Evolutionary conservation across 805 yeast genomes (phyloP).

Genomic region (Starmerella bombi): DNA sequence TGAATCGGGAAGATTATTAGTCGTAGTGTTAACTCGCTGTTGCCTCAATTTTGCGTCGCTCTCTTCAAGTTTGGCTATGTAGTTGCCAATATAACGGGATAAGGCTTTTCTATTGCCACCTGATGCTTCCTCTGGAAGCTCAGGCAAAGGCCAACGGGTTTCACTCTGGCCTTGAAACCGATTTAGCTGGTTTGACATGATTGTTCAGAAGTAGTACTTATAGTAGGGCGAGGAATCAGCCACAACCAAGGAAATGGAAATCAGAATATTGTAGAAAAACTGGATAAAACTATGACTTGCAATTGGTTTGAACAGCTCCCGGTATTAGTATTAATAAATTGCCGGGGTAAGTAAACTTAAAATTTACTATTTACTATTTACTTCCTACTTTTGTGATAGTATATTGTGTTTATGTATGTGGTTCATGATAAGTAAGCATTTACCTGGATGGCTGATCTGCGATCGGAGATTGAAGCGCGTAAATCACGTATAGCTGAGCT

Average conservation of each 20-base stretch:
- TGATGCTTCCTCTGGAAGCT: slow-evolving; percentile 1
- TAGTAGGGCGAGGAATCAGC: neutral
- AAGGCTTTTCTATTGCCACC: slow-evolving; percentile 16
- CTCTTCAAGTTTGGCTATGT: slow-evolving; percentile 9
- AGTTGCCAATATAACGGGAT: slow-evolving; percentile 13
- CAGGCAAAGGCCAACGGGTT: slow-evolving; percentile 16
- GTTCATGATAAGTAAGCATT: neutral
- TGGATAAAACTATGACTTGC: too few species aligned
- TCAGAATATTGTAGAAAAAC: too few species aligned
- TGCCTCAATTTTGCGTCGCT: slow-evolving; percentile 4
- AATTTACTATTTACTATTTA: too few species aligned
- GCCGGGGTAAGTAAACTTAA: too few species aligned
- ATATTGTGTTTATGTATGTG: too few species aligned
- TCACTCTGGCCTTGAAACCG: slow-evolving; percentile 14
- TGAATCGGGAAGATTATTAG: neutral
- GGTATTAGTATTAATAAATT: too few species aligned
- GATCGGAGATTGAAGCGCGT: slow-evolving; percentile 41
- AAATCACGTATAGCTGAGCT: slow-evolving; percentile 39
- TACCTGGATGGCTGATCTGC: slow-evolving; percentile 25
- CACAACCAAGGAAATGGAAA: too few species aligned
- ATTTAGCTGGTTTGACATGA: slow-evolving; percentile 14
- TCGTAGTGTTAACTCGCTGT: neutral
- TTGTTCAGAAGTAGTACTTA: neutral
- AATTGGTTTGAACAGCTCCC: too few species aligned
- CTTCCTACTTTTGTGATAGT: too few species aligned